Evolutionary conservation across 2,329 filamentous ascomycete genomes (phyloP), one percentile per base, ranked within the genome.

Genomic region (Alternaria postmessia): DNA sequence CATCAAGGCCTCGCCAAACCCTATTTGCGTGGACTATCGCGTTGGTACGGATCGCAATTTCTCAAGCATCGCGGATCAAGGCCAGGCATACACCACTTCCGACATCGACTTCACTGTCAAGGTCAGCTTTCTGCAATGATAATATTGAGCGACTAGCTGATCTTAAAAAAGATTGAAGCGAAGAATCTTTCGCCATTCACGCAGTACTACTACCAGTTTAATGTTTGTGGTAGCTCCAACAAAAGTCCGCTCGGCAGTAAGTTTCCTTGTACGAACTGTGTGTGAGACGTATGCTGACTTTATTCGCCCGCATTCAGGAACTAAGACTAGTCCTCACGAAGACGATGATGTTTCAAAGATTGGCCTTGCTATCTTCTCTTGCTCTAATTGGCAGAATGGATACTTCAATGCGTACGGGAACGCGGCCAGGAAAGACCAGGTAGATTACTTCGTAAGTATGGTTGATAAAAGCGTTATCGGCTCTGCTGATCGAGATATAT

Each of bases 101-200:
- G 90, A 93, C 70, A 86, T 93, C 49, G 91, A 93, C 72, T 93
- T 89, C 71, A 93, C 90, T 0, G 81, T 92, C 61, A 92, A 92
- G 82, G 87, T 87, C 68, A 49, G 46, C 22, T 3, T 16, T 28
- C 1, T 20, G 5, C 5, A 1, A 5, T 3, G 9, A 2, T 11
- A 5, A 5, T 3, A 3, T 20, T 8, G 36, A 26, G 18, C n/a
- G 24, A 65, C n/a, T 16, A 34, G 67, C 59, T 65, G 9, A 75
- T 32, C 55, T 12, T 14, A 1, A 4, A 7, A 53, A 54, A 89
- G 85, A 84, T 91, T 14, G 89, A 92, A 75, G 90, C 89, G 1
- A 84, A 78, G 52, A 84, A 85, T 9, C 73, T 92, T 36, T 78
- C 85, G 48, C 84, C 89, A 0, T 90, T 87, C 68, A 91, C 88